Evolutionary conservation across 208 protist species (phyloP).

Genomic region (Angomonas desouzai): DNA sequence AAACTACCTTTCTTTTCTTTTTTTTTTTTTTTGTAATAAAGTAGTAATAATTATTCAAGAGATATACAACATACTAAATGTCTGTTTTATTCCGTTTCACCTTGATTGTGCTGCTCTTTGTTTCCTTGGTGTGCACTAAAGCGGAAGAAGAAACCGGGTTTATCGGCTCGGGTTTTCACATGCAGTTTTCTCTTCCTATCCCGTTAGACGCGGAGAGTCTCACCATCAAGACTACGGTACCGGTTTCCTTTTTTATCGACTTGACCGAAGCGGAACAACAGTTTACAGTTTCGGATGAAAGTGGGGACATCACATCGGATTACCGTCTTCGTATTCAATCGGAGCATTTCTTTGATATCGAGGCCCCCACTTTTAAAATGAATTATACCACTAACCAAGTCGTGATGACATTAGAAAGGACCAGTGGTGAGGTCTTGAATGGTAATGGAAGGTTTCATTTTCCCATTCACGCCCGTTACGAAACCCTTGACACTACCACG

Average conservation of each 20-base stretch:
- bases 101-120: not conserved
- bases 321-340: not conserved
- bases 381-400: not conserved
- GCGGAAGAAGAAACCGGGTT: not conserved
- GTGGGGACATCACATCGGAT: not conserved
- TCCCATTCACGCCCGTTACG: not conserved
- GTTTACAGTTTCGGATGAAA: not conserved
- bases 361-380: not conserved
- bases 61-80: too few relatives aligned
- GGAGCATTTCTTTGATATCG: not conserved
- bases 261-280: not conserved
- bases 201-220: not conserved
- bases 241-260: not conserved
- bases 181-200: not conserved
- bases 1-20: not conserved
- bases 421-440: not conserved
- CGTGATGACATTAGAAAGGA: not conserved
- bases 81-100: not conserved
- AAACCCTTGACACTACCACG: not conserved
- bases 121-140: not conserved
- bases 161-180: not conserved
- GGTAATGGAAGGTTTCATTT: not conserved
- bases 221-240: not conserved
- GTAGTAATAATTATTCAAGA: too few relatives aligned
- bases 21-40: slow-evolving; percentile 15